A percentile compares a stretch with the other conserved stretches of the same genome.
Evolutionary conservation across 208 protist species (phyloP).

Genomic region (Wallacemonas sp.): DNA sequence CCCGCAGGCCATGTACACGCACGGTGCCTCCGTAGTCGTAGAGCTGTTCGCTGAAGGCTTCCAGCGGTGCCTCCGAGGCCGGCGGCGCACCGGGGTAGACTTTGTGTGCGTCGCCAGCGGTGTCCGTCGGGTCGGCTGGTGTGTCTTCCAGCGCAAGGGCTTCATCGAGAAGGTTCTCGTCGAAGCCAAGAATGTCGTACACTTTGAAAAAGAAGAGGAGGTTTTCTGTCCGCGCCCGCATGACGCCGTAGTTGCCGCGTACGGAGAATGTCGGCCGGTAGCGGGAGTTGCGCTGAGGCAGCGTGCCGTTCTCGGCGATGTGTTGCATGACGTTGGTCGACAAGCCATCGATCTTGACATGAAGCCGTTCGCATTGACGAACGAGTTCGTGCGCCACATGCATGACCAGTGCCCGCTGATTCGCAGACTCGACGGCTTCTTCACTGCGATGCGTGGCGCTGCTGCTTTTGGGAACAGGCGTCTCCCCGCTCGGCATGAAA

Average conservation of each 20-base stretch:
- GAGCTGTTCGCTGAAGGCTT: slow-evolving; percentile 12
- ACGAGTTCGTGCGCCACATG: slow-evolving; percentile 34
- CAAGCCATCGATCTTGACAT: slow-evolving; percentile 6
- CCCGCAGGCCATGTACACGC: slow-evolving; percentile 27
- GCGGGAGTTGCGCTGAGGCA: slow-evolving; percentile 11
- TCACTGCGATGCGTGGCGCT: not conserved
- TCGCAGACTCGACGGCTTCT: slow-evolving; percentile 26
- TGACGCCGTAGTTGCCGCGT: slow-evolving; percentile 10
- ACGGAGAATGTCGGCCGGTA: slow-evolving; percentile 10
- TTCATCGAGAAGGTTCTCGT: slow-evolving; percentile 1
- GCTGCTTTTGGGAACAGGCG: too few species aligned
- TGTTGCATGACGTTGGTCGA: not conserved
- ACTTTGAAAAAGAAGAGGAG: slow-evolving; percentile 13
- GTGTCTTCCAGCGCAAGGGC: slow-evolving; percentile 2
- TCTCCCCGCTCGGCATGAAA: too few species aligned
- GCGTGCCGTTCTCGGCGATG: not conserved
- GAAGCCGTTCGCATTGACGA: slow-evolving; percentile 10
- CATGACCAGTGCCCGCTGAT: slow-evolving; percentile 15
- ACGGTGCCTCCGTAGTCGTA: slow-evolving; percentile 58
- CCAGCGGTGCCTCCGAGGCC: not conserved
- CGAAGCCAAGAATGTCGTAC: slow-evolving; percentile 6
- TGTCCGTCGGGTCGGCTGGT: too few species aligned
- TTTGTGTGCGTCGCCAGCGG: not conserved
- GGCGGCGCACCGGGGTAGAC: slow-evolving; percentile 3
- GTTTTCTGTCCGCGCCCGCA: not conserved